Evolutionary conservation across 176 grass and related monocot species (phyloP), one percentile per base, ranked within the genome.

Genomic region (Aegilops umbellulata): DNA sequence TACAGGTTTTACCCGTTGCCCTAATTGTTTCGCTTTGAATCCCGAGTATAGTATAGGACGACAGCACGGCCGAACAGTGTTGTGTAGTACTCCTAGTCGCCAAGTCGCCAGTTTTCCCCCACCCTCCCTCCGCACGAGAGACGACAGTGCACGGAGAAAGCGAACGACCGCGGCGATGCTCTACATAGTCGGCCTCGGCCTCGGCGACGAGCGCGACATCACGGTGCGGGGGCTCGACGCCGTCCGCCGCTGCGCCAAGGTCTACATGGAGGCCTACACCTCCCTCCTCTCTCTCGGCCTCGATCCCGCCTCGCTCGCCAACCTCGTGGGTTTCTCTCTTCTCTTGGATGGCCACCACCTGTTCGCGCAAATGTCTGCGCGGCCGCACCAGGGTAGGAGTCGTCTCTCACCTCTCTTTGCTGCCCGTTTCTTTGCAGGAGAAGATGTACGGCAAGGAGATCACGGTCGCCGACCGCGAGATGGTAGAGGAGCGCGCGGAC

Each of bases 231-330:
- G 93, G 7, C 97, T 98, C 42, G 93, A 98, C 35, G 92, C 88
- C 58, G 86, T 98, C 34, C 90, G 88, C 70, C 38, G 86, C 80
- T 95, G 92, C 82, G 60, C 74, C 82, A 98, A 88, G 86, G 76
- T 98, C 31, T 95, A 94, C 83, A 91, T 98, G 85, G 97, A 98
- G 88, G 92, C 97, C 20, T 95, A 95, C 89, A 98, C 97, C 36
- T 95, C 97, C 67, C 94, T 98, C 60, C 93, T 98, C 66, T 90
- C 84, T 57, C 93, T 98, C 49, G 97, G 93, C 65, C 84, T 98
- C 69, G 90, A 94, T 78, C 88, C 93, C 9, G 84, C 94, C 49
- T 89, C 90, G 71, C 90, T 98, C 35, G 60, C 92, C 62, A 94
- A 91, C 64, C 78, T 98, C 61, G 95, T 98, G 61, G 46, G 30